Evolutionary conservation across 768 basidiomycete species (phyloP).

Genomic region (Albatrellus ellisii): DNA sequence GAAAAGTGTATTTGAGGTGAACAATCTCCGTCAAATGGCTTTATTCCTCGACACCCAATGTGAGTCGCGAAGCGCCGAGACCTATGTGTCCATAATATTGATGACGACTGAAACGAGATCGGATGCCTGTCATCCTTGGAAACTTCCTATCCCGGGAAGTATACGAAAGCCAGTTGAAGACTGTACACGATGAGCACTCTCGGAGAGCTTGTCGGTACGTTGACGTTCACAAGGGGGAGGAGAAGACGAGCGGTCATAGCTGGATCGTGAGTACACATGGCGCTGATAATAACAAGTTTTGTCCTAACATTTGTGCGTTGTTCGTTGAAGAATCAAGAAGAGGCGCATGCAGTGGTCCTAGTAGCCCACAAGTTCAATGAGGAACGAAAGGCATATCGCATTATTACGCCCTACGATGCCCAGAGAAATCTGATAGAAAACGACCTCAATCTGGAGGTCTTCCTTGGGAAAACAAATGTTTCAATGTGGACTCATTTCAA

Average conservation of each 20-base stretch:
- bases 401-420: slow-evolving; percentile 25
- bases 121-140: slow-evolving; percentile 22
- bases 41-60: slow-evolving; percentile 67
- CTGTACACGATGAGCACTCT: slow-evolving; percentile 10
- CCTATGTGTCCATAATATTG: not conserved
- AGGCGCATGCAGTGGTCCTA: slow-evolving; percentile 16
- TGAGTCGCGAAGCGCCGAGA: too few relatives aligned
- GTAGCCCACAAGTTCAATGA: slow-evolving; percentile 13
- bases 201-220: slow-evolving; percentile 22
- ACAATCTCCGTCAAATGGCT: slow-evolving; percentile 35
- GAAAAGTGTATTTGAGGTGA: slow-evolving; percentile 68
- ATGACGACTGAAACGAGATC: slow-evolving; percentile 15
- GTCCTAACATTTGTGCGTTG: slow-evolving; percentile 12
- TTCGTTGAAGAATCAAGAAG: slow-evolving; percentile 17
- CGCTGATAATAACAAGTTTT: not conserved
- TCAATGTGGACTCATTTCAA: slow-evolving; percentile 26
- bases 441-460: slow-evolving; percentile 15
- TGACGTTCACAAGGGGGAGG: slow-evolving; percentile 24
- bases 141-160: slow-evolving; percentile 22
- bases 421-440: slow-evolving; percentile 19
- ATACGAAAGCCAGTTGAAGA: slow-evolving; percentile 18
- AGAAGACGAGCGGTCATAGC: slow-evolving; percentile 20
- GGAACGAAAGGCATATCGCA: slow-evolving; percentile 14
- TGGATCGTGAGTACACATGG: slow-evolving; percentile 19
- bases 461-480: slow-evolving; percentile 18